These are phyloP conservation scores for Termitomyces sp. DNA, from an alignment of 768 basidiomycete genomes.

Conservation along the genomic window DNA sequence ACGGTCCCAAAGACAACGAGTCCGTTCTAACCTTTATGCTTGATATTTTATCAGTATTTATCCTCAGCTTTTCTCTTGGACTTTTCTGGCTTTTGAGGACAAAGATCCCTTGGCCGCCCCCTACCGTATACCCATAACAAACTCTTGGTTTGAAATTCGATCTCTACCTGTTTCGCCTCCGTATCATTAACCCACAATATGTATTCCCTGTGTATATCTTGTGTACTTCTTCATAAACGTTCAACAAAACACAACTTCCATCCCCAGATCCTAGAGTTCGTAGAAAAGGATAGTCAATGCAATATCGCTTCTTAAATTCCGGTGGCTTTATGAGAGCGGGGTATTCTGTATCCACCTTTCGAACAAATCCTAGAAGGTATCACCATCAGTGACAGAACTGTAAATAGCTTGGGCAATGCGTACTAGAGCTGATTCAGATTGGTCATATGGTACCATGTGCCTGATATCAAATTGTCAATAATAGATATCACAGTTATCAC, in stretches of 20 bases:
- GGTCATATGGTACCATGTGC: slow-evolving; percentile 89
- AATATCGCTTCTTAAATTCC: not conserved
- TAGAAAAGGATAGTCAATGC: not conserved
- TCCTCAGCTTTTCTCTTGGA: not conserved
- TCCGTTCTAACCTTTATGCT: not conserved
- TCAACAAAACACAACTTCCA: not conserved
- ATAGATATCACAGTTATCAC: not conserved
- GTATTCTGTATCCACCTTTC: slow-evolving; percentile 51
- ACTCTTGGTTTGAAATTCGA: not conserved
- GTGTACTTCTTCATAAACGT: not conserved
- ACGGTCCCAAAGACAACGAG: not conserved
- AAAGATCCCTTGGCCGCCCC: not conserved
- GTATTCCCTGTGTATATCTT: not conserved
- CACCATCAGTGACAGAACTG: not conserved
- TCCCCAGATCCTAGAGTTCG: not conserved
- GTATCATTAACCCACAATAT: not conserved
- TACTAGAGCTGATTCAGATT: slow-evolving; percentile 81
- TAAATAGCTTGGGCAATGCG: slow-evolving; percentile 12
- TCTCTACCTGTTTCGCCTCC: not conserved
- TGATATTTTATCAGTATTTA: not conserved
- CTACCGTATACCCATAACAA: not conserved
- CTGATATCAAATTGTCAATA: slow-evolving; percentile 28
- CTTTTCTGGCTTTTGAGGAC: not conserved
- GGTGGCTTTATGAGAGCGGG: slow-evolving; percentile 29
- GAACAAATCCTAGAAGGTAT: slow-evolving; percentile 46